These are phyloP conservation scores for Fagopyrum esculentum DNA, from an alignment of 148 eudicot genomes.

Conservation along the genomic window DNA sequence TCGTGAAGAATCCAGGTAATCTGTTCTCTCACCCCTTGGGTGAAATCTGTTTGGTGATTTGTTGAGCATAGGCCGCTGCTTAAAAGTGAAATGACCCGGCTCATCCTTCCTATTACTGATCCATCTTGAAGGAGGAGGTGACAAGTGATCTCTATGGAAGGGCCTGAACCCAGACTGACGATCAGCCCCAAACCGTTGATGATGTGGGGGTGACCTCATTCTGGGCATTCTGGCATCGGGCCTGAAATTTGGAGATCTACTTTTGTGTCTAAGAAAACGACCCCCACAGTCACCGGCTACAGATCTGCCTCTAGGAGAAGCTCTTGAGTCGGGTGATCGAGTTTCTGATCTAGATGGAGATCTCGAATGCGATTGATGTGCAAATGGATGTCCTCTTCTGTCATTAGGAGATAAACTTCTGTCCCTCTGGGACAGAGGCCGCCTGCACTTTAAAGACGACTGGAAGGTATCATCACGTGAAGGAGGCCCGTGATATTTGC, in stretches of 20 bases:
- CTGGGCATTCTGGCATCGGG: constrained; percentile 32
- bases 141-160: constrained; percentile 24
- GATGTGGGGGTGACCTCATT: constrained; percentile 30
- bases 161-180: constrained; percentile 23
- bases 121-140: constrained; percentile 36
- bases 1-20: constrained; percentile 3
- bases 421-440: constrained; percentile 13
- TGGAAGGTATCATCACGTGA: constrained; percentile 13
- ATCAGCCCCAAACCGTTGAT: constrained; percentile 22
- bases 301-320: constrained; percentile 27
- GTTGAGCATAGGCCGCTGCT: constrained; percentile 20
- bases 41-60: constrained; percentile 27
- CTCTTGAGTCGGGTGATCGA: constrained; percentile 37
- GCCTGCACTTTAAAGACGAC: constrained; percentile 14
- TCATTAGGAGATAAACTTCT: constrained; percentile 18
- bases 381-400: constrained; percentile 13
- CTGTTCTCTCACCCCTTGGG: constrained; percentile 19
- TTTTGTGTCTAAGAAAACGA: constrained; percentile 25
- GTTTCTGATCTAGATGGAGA: constrained; percentile 36
- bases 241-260: constrained; percentile 44
- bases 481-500: constrained; percentile 19
- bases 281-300: constrained; percentile 24
- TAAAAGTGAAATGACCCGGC: constrained; percentile 23
- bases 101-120: constrained; percentile 26
- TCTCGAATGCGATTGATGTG: constrained; percentile 27